Evolutionary conservation across 2,329 filamentous ascomycete genomes (phyloP).

Genomic region (Penicillium griseofulvum): DNA sequence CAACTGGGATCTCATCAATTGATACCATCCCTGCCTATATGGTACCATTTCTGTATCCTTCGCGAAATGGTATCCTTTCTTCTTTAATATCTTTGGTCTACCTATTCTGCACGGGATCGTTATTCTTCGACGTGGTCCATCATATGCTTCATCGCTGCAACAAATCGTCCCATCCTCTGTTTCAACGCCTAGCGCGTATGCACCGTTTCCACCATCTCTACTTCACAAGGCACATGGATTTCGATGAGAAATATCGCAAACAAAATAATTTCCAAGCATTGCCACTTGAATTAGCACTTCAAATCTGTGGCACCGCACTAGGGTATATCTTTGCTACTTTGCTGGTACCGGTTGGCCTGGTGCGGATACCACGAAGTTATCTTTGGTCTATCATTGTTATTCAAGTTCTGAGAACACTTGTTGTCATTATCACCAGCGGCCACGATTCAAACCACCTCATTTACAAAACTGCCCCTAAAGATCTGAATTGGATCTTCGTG

Average conservation of each 20-base stretch:
- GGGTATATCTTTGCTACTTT: conserved; percentile 9
- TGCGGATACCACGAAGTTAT: not conserved
- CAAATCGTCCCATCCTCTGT: conserved; percentile 11
- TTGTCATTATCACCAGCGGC: conserved; percentile 13
- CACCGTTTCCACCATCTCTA: conserved; percentile 24
- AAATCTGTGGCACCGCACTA: conserved; percentile 7
- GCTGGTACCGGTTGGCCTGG: not conserved
- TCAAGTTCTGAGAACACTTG: not conserved
- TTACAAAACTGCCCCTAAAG: conserved; percentile 17
- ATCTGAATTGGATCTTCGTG: conserved; percentile 16
- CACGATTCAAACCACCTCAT: conserved; percentile 19
- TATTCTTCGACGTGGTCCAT: conserved; percentile 21
- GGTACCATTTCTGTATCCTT: no score
- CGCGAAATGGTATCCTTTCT: not conserved
- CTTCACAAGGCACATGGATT: conserved; percentile 16
- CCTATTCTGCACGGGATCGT: conserved; percentile 14
- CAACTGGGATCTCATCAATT: no score
- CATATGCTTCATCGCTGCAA: conserved; percentile 17
- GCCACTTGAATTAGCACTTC: conserved; percentile 15
- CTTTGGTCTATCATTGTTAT: not conserved
- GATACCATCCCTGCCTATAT: no score
- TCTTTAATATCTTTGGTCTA: conserved; percentile 10
- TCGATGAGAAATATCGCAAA: conserved; percentile 13
- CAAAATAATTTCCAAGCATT: conserved; percentile 18
- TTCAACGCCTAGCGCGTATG: conserved; percentile 13